These are phyloP conservation scores for Ganoderma boninense DNA, from an alignment of 1,284 basidiomycete genomes.

Conservation along the genomic window DNA sequence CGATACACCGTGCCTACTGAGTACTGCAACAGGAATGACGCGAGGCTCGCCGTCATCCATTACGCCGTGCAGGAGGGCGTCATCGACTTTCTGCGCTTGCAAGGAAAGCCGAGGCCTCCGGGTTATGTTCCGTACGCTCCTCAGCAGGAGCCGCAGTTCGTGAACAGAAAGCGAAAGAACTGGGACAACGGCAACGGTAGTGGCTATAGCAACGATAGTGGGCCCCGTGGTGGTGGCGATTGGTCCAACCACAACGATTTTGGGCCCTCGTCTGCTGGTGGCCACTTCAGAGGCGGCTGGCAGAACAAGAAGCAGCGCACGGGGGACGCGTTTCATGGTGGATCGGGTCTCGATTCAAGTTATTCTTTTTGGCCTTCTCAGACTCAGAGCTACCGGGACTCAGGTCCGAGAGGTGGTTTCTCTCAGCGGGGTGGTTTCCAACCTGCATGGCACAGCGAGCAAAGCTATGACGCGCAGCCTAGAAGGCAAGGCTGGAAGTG, in stretches of 20 bases:
- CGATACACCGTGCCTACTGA: constrained; percentile 55
- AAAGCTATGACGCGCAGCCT: neutral
- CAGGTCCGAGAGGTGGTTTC: neutral
- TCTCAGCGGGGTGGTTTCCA: neutral
- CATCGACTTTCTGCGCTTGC: constrained; percentile 64
- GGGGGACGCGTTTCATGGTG: neutral
- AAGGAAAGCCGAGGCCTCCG: constrained; percentile 48
- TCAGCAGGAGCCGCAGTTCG: constrained; percentile 14
- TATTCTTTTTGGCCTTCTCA: neutral
- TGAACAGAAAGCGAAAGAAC: constrained; percentile 34
- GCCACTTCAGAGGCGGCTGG: constrained; percentile 11
- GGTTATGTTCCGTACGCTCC: constrained; percentile 33
- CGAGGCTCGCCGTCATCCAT: constrained; percentile 61
- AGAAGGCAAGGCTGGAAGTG: constrained; percentile 14
- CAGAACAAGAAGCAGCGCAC: constrained; percentile 27
- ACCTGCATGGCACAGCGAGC: constrained; percentile 11
- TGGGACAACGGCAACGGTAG: constrained; percentile 20
- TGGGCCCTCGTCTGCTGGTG: neutral
- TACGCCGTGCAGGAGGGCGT: constrained; percentile 60
- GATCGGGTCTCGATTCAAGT: neutral
- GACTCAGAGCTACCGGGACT: neutral
- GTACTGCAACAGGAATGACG: constrained; percentile 65
- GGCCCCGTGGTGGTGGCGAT: constrained; percentile 2
- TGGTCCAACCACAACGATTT: constrained; percentile 11
- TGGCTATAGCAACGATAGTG: neutral